Base-by-base conservation (phyloP, 208 protist species). In the Wallacemonas sp. region DNA sequence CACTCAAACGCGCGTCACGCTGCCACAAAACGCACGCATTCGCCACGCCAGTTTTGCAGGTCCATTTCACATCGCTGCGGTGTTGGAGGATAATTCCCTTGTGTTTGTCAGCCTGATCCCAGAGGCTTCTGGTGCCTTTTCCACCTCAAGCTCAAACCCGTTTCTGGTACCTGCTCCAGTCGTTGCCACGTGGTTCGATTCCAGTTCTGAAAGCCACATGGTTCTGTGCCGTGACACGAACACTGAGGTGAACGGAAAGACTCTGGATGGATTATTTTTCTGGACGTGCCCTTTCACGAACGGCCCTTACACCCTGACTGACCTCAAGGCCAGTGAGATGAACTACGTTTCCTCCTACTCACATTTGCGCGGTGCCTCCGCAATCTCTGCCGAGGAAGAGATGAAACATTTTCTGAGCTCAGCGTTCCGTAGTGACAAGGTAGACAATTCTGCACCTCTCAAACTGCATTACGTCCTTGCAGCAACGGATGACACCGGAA, bases 391-490 rank as follows among this genome's bases (percentile, higher is more conserved):
- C 11, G 52, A 33, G 14, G 32, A 33, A 21, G 52, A 58, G n/a
- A 58, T 58, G 52, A 58, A 58, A 58, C 19, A 58, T 38, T 58
- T 58, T 58, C 32, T 58, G 52, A 58, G 32, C 52, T 58, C 52
- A 9, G 52, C 52, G 12, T 44, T 54, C 23, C 46, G 29, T 24
- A 43, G 41, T 12, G 61, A 67, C 8, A 9, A 29, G 29, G n/a
- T 55, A 8, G 49, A 48, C 29, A 43, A 67, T 27, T 17, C 2
- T 8, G 52, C 52, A 19, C 81, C 81, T 9, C 14, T 93, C 26
- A 70, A 76, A 47, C 62, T 90, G 47, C 81, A 80, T 64, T 93
- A 93, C 54, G 79, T 72, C 4, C 57, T 90, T 30, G 74, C 81
- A 26, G 52, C 65, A 30, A 57, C 38, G 11, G 41, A 52, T 9